phyloP scores from a whole-genome alignment of 176 grass and related monocot genomes.

The Aegilops longissima region DNA sequence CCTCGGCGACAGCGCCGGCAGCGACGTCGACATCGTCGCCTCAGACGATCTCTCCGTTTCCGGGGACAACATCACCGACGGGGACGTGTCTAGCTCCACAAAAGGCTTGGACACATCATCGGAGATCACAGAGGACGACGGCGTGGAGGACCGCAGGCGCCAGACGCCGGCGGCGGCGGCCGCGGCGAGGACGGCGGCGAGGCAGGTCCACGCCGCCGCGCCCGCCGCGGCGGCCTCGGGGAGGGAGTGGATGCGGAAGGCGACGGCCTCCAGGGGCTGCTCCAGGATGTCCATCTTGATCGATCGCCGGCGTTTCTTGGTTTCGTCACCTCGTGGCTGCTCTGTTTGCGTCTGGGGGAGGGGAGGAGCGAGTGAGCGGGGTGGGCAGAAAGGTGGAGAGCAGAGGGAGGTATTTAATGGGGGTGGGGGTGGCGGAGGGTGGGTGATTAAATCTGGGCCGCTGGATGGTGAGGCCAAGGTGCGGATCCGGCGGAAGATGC shows the following conservation, averaged over 20 bases:
- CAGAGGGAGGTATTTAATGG: slow-evolving; percentile 50
- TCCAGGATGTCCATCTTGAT: slow-evolving; percentile 66
- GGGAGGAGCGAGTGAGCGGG: not conserved
- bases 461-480: slow-evolving; percentile 23
- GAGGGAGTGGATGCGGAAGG: slow-evolving; percentile 57
- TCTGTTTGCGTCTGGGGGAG: not conserved
- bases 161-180: slow-evolving; percentile 70
- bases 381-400: not conserved
- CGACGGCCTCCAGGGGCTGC: slow-evolving; percentile 54
- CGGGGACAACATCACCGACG: rapidly evolving
- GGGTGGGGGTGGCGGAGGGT: not conserved
- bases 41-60: not conserved
- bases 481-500: slow-evolving; percentile 58
- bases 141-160: slow-evolving; percentile 42
- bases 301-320: not conserved
- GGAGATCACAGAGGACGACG: not conserved
- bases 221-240: slow-evolving; percentile 25
- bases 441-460: slow-evolving; percentile 6
- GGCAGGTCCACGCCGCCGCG: slow-evolving; percentile 46
- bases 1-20: slow-evolving; percentile 40
- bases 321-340: not conserved
- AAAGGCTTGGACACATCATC: not conserved
- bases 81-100: not conserved
- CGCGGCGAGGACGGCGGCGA: slow-evolving; percentile 48
- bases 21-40: not conserved